Percentiles rank a stretch among this genome's conserved stretches.
Conservation (phyloP, 768 basidiomycete genomes). For the Kwoniella pini region DNA sequence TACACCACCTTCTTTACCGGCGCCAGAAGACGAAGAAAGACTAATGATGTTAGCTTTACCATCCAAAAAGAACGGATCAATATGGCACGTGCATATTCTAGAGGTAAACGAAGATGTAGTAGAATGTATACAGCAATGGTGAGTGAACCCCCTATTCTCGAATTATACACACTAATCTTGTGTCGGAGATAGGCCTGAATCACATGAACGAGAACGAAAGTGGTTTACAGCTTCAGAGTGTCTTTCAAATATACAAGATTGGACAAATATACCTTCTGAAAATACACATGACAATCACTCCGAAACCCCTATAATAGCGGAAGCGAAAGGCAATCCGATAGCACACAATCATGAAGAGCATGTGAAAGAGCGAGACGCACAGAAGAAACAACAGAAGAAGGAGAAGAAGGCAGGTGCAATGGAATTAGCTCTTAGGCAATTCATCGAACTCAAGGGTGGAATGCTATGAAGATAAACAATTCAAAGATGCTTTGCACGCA, state of each 20-base stretch:
- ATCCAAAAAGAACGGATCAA: constrained; percentile 12
- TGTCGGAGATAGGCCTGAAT: constrained; percentile 35
- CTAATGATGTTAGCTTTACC: constrained; percentile 29
- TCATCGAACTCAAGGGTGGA: constrained; percentile 21
- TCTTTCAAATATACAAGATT: constrained; percentile 28
- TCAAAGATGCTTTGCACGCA: too few relatives aligned
- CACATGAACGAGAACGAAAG: constrained; percentile 31
- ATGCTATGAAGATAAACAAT: not conserved
- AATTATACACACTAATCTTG: not conserved
- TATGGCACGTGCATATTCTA: constrained; percentile 42
- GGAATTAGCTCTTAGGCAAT: constrained; percentile 37
- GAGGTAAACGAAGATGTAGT: constrained; percentile 23
- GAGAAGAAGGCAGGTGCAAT: constrained; percentile 43
- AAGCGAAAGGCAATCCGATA: too few relatives aligned
- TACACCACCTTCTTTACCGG: constrained; percentile 24
- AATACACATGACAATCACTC: not conserved
- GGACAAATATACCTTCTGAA: constrained; percentile 24
- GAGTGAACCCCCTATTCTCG: not conserved
- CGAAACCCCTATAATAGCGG: not conserved
- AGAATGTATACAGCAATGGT: constrained; percentile 9
- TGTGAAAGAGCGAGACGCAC: constrained; percentile 3
- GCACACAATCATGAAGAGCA: not conserved
- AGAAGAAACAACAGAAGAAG: constrained; percentile 29
- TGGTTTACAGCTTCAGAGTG: constrained; percentile 28
- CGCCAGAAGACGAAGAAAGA: constrained; percentile 24